Base-by-base conservation (phyloP, 768 basidiomycete species). In the Mycena alexandri region DNA sequence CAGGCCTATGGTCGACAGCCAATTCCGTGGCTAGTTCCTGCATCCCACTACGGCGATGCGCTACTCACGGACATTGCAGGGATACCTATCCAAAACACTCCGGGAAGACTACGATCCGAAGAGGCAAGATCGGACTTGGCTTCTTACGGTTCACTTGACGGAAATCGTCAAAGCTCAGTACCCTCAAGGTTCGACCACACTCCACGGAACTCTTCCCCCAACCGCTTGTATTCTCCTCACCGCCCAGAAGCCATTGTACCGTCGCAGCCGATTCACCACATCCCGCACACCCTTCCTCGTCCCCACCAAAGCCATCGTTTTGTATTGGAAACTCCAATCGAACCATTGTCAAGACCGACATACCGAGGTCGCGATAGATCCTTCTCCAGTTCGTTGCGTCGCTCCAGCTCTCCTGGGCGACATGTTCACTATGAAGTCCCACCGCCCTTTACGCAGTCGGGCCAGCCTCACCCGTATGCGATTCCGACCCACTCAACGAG, bases 51-150 rank as follows among this genome's bases (percentile, higher is more conserved):
- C 19, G 14, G 9, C 21, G 34, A 14, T 22, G 25, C 19, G 29
- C 17, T 34, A 21, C 24, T 41, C 21, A 36, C 21, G 14, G 25
- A 44, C 7, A 13, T 7, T 51, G 7, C 12, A 12, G 5, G 6
- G 9, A 7, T 38, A 48, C 34, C 33, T 8, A 14, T 38, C 14
- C 42, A 24, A 9, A 34, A 24, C 1, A 21, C 41, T 24, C 38
- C 42, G 0, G 17, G 24, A 36, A 33, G 36, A 19, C 47, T 12
- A 38, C 7, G 6, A 33, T 43, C 47, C 44, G 25, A 5, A 5
- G 38, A 42, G 17, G 38, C 55, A n/a, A 57, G 55, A 65, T 65
- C 63, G 2, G 63, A 65, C 21, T 58, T 44, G n/a, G 55, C 63
- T 34, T 51, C 63, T 1, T 36, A 58, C 21, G 56, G 63, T 13